Evolutionary conservation across 1,139 yeast species (phyloP), one percentile per base, ranked within the genome.

Genomic region (Wickerhamomyces sp.): DNA sequence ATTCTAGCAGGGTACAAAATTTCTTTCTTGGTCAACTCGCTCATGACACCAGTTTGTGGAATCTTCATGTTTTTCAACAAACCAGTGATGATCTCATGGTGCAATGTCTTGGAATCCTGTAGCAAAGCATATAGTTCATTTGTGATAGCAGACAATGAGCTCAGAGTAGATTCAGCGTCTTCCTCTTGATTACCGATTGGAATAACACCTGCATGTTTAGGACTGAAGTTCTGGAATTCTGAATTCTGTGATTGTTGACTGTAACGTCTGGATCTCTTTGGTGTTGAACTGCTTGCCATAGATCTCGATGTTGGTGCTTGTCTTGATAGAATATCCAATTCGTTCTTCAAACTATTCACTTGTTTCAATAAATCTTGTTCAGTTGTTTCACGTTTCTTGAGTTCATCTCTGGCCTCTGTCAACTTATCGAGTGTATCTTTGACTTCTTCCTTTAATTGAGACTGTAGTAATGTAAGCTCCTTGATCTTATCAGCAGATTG

Each of bases 1-100:
- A 91, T 86, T 66, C 96, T 81, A 2, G 97, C 94, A 28, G 98
- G 99, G 78, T 88, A 91, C 36, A 91, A 70, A 24, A 91, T 95
- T 59, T 93, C 98, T 58, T 89, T 87, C 54, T 88, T 74, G 13
- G 93, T 79, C 46, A 87, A 70, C 55, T 83, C 88, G 30, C 86
- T 80, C 34, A 88, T 86, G 15, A 77, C 77, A 47, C 85, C 85
- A 39, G 89, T 80, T 19, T 94, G 86, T 28, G 98, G 97, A 37
- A 89, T 78, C 62, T 80, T 85, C 59, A 91, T 71, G n/a, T 88
- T 89, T 66, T 80, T 84, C 55, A 91, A 72, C 47, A 93, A 68
- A 8, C 96, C 96, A 47, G 82, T 88, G 24, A 87, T 85, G 36
- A 88, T 86, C 61, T 89, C 97, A 44, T 79, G 72, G 55, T 86